Percentiles rank a stretch among this genome's conserved stretches.
Evolutionary conservation across 2,329 filamentous ascomycete species (phyloP).

Genomic region (Xylaria multiplex): DNA sequence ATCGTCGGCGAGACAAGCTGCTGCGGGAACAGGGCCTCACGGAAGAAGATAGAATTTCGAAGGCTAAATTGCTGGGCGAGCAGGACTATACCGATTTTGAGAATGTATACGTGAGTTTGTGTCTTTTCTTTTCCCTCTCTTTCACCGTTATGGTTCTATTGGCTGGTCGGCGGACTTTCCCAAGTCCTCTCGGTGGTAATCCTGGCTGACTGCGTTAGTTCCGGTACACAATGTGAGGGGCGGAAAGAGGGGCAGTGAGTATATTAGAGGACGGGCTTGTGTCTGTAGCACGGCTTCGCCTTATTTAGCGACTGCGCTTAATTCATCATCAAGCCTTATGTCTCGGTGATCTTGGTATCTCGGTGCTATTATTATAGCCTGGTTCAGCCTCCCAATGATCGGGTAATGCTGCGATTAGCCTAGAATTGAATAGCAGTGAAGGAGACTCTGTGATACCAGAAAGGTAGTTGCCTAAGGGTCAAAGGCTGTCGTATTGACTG

Average conservation of each 20-base stretch:
- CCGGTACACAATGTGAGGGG: constrained; percentile 43
- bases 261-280: neutral
- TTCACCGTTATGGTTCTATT: neutral
- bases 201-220: constrained; percentile 36
- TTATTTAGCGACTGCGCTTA: neutral
- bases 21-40: constrained; percentile 48
- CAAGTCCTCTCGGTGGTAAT: too few relatives aligned
- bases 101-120: constrained; percentile 50
- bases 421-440: neutral
- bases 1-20: constrained; percentile 49
- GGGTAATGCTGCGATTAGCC: neutral
- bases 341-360: neutral
- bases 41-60: constrained; percentile 49
- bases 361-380: neutral
- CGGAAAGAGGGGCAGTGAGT: too few relatives aligned
- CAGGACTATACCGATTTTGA: constrained; percentile 53
- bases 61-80: constrained; percentile 51
- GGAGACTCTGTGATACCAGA: neutral
- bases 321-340: neutral
- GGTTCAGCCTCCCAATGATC: neutral
- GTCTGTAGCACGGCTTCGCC: neutral
- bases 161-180: neutral
- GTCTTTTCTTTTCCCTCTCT: neutral
- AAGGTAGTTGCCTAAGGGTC: too few relatives aligned
- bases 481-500: neutral